These are phyloP conservation scores for Ophiostoma tasmaniense DNA, from an alignment of 2,329 filamentous ascomycete species.

Conservation along the genomic window DNA sequence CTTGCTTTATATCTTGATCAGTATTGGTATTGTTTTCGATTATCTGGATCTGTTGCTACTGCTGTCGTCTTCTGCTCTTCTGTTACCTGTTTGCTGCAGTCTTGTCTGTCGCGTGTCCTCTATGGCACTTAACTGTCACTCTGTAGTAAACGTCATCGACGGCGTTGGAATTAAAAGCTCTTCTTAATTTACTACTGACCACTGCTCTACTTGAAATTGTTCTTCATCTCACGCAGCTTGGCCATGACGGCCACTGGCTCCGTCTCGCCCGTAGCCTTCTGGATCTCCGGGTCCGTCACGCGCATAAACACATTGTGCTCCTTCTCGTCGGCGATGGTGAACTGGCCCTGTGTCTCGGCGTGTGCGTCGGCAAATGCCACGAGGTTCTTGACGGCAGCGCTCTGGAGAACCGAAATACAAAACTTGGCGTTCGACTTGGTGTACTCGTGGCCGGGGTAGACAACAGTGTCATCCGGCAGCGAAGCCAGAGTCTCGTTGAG, in stretches of 20 bases:
- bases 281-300: constrained; percentile 67
- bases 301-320: constrained; percentile 97
- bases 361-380: constrained; percentile 69
- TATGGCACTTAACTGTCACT: background rate
- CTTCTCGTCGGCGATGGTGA: constrained; percentile 97
- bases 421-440: constrained; percentile 97
- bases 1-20: constrained; percentile 5
- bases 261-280: constrained; percentile 73
- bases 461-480: constrained; percentile 81
- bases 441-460: constrained; percentile 92
- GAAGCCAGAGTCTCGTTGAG: constrained; percentile 75
- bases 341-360: constrained; percentile 84
- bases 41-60: background rate
- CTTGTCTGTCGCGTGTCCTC: background rate
- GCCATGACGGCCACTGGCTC: constrained; percentile 78
- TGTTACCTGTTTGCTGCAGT: background rate
- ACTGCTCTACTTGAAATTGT: constrained; percentile 35
- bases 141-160: background rate
- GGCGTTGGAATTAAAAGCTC: constrained; percentile 8
- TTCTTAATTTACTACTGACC: background rate
- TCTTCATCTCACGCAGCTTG: constrained; percentile 84
- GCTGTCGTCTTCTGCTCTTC: background rate
- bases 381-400: constrained; percentile 65
- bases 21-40: background rate
- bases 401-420: constrained; percentile 64